A percentile compares a stretch with the other conserved stretches of the same genome.
Conservation (phyloP, 2,329 filamentous ascomycete species). For the Claviceps digitariae region DNA sequence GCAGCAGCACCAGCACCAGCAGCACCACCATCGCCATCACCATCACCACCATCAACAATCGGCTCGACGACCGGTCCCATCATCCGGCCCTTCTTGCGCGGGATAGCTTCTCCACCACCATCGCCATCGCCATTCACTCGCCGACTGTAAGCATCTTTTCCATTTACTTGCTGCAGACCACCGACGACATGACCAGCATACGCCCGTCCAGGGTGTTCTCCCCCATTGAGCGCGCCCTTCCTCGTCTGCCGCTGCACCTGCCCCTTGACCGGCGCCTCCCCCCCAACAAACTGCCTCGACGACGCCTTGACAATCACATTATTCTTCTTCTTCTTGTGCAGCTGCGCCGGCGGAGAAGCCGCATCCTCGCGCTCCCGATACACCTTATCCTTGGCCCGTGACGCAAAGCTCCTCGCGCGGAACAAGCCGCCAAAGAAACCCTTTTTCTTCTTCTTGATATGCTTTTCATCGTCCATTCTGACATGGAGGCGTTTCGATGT, state of each 20-base stretch:
- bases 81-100: conserved; percentile 2
- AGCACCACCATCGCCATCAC: not conserved
- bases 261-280: not conserved
- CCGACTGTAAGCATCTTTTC: not conserved
- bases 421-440: conserved; percentile 36
- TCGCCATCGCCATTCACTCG: not conserved
- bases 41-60: not conserved
- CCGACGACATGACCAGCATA: not conserved
- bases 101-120: not conserved
- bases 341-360: not conserved
- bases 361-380: conserved; percentile 1
- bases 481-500: conserved; percentile 6
- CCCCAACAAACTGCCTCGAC: not conserved
- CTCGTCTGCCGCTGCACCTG: not conserved
- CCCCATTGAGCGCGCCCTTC: not conserved
- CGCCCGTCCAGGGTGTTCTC: not conserved
- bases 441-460: conserved; percentile 24
- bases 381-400: conserved; percentile 4
- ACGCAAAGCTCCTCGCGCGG: conserved; percentile 30
- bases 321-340: not conserved
- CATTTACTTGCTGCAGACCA: not conserved
- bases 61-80: not conserved
- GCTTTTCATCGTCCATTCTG: conserved; percentile 21
- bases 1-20: not conserved
- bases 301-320: not conserved